These are phyloP conservation scores for Erodium chrysanthum DNA, from an alignment of 441 rosid genomes.

Conservation along the genomic window DNA sequence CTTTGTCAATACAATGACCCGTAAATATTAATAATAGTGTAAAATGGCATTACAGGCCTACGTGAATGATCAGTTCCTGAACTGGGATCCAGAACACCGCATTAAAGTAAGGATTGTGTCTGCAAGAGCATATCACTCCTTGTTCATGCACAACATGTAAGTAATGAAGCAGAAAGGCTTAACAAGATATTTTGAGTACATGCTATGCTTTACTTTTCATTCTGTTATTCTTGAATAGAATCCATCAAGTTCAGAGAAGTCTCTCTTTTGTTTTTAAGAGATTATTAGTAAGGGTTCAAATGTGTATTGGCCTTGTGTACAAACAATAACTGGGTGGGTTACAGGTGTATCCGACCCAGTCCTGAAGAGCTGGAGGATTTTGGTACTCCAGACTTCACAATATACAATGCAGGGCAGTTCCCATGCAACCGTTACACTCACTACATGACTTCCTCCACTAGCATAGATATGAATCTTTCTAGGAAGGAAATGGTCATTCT, in stretches of 20 bases:
- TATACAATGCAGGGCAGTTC: constrained; percentile 97
- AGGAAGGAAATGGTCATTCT: constrained; percentile 99
- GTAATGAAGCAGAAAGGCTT: too few species aligned
- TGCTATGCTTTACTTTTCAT: too few species aligned
- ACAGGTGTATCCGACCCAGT: constrained; percentile 66
- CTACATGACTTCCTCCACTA: constrained; percentile 97
- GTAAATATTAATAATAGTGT: too few species aligned
- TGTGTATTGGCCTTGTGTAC: too few species aligned
- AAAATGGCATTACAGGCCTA: background rate
- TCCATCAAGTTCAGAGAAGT: too few species aligned
- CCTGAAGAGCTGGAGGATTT: constrained; percentile 95
- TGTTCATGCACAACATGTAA: constrained; percentile 49
- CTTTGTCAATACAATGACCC: too few species aligned
- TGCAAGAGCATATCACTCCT: constrained; percentile 94
- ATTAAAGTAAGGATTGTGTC: constrained; percentile 94
- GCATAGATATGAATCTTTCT: constrained; percentile 86
- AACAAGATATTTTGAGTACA: too few species aligned
- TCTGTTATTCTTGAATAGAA: background rate
- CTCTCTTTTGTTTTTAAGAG: constrained; percentile 17
- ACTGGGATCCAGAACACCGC: constrained; percentile 39
- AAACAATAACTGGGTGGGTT: too few species aligned
- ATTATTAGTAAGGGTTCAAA: background rate
- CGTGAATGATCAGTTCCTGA: constrained; percentile 80
- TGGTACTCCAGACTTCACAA: constrained; percentile 97
- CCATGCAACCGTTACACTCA: constrained; percentile 98